Base-by-base conservation (phyloP, 768 basidiomycete genomes). In the Tylopilus subfusipes region DNA sequence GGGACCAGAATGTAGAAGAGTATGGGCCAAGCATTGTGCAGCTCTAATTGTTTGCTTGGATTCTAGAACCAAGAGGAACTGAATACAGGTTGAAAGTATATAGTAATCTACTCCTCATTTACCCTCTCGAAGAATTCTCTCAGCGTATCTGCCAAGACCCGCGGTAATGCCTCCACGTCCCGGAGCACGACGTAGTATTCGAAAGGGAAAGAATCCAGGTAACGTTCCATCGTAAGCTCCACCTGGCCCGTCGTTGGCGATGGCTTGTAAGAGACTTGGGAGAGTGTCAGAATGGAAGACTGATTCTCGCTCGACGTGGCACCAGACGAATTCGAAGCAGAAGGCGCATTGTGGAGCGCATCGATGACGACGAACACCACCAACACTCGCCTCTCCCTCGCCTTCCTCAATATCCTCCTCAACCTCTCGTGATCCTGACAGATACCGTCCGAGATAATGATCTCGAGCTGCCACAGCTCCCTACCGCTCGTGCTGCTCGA, bases 371-470 rank as follows among this genome's bases (percentile, higher is more conserved):
- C 83, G 77, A 99, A 99, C 50, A 98, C 95, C 48, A 99, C 82
- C 88, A 98, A 87, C 62, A 98, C 86, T 27, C 87, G 80, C 69
- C 93, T 90, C 63, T 91, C 95, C 61, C 88, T 84, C 5, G 96
- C 97, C 60, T 82, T 84, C 33, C 97, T 78, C 19, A 99, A 76
- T 27, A 91, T 72, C 3, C 84, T 84, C 34, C 88, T 84, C 47
- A 99, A 77, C 60, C 80, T 78, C 39, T 94, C 90, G 70, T 98
- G 95, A 66, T 97, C 91, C 68, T 98, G 93, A 67, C 95, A 98
- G 61, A 98, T 89, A n/a, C 97, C 97, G 64, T 99, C 97, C 16
- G 94, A 98, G 56, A 99, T 93, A 78, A 99, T 97, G 73, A 98
- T 91, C 70, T 98, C 83, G 50, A 99, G 80, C 68, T 99, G 97